phyloP scores from a whole-genome alignment of 306 rosid species.

The Citrullus colocynthis region DNA sequence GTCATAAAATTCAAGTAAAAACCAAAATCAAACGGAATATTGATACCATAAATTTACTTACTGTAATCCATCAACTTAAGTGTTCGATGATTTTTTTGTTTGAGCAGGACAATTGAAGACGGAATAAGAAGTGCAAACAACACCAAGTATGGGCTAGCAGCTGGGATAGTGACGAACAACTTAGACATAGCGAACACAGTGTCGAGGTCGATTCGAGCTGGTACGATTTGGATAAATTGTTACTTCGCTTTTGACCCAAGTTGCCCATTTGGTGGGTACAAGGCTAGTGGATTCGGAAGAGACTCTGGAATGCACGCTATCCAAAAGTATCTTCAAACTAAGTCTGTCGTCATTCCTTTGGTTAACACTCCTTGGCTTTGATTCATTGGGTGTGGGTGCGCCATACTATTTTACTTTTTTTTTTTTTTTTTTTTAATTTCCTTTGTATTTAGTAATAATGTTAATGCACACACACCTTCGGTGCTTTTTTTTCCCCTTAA shows the following conservation, averaged over 20 bases:
- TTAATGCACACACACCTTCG: background rate
- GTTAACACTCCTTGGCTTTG: slow-evolving; percentile 83
- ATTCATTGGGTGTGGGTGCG: background rate
- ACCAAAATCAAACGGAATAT: too few relatives aligned
- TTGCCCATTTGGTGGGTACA: slow-evolving; percentile 71
- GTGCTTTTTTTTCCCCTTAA: too few relatives aligned
- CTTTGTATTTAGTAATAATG: background rate
- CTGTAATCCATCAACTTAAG: too few relatives aligned
- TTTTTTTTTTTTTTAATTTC: background rate
- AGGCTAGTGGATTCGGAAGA: slow-evolving; percentile 82
- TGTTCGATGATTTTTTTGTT: background rate
- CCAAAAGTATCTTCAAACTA: slow-evolving; percentile 54
- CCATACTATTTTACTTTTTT: background rate
- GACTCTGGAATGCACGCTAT: slow-evolving; percentile 53
- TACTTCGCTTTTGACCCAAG: slow-evolving; percentile 48
- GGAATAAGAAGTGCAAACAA: slow-evolving; percentile 62
- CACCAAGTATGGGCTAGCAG: slow-evolving; percentile 63
- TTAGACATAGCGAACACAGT: slow-evolving; percentile 64
- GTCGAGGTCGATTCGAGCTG: slow-evolving; percentile 75
- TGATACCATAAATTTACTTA: too few relatives aligned
- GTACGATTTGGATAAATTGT: slow-evolving; percentile 70
- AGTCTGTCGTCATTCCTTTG: slow-evolving; percentile 69
- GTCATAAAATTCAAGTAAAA: slow-evolving; percentile 63
- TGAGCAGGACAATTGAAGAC: slow-evolving; percentile 56
- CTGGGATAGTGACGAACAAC: slow-evolving; percentile 66